phyloP scores from a whole-genome alignment of 345 rosid genomes.

The Capsella bursapastoris region DNA sequence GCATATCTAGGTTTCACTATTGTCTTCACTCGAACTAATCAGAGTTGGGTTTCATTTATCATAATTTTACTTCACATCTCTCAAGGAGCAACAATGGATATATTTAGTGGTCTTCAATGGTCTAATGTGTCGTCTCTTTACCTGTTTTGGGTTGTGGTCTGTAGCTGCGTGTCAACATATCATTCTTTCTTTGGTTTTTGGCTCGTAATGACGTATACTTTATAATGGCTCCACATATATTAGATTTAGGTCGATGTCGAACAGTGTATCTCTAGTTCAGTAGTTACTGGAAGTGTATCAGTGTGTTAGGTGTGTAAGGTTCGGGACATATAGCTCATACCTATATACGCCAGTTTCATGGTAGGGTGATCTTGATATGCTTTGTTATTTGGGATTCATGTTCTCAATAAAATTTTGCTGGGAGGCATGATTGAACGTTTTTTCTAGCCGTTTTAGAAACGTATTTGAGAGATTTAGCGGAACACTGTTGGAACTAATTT shows the following conservation, averaged over 20 bases:
- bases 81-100: background rate
- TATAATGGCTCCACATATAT: slow-evolving; percentile 7
- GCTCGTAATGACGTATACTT: slow-evolving; percentile 16
- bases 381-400: slow-evolving; percentile 23
- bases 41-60: background rate
- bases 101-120: slow-evolving; percentile 10
- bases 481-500: slow-evolving; percentile 24
- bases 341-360: slow-evolving; percentile 21
- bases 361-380: slow-evolving; percentile 13
- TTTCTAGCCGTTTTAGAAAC: slow-evolving; percentile 13
- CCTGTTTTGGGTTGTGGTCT: slow-evolving; percentile 11
- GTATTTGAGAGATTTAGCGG: slow-evolving; percentile 18
- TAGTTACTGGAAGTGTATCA: background rate
- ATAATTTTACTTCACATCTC: slow-evolving; percentile 12
- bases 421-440: background rate
- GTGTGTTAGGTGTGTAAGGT: slow-evolving; percentile 21
- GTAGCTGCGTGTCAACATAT: slow-evolving; percentile 4
- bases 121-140: slow-evolving; percentile 12
- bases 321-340: slow-evolving; percentile 15
- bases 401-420: too few species aligned
- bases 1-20: background rate
- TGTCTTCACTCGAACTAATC: slow-evolving; percentile 7
- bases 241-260: slow-evolving; percentile 9
- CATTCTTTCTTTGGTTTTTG: slow-evolving; percentile 2
- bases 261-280: too few species aligned